Evolutionary conservation across 176 grass and related monocot species (phyloP), one percentile per base, ranked within the genome.

Genomic region (Rhynchospora tenuis): DNA sequence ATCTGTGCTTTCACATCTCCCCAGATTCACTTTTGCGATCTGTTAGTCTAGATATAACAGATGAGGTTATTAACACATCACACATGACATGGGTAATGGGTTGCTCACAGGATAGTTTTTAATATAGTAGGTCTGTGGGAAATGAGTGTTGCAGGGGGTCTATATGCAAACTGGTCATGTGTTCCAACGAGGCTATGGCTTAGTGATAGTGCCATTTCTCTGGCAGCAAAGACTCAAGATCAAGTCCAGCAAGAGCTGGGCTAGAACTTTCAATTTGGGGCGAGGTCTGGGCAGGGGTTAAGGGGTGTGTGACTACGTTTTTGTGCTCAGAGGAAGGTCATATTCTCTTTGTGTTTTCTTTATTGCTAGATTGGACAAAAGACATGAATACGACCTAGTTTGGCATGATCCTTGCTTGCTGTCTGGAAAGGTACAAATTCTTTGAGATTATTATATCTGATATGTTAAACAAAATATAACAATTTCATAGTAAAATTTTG

Each of bases 381-480:
- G 59, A 86, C 87, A 82, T 82, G 84, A 74, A 42, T 98, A 98
- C 71, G 88, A 95, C 81, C 82, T 98, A 87, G 90, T 93, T 79
- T 95, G 95, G 92, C 77, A 91, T 75, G 92, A 95, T 64, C 64
- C 87, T 48, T 56, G 84, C 73, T 84, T 86, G 66, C 92, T 98
- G 1, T 82, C 91, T 31, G 95, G 95, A 83, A 98, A 98, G 90
- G 92, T 94, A 89, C 17, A 71, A 46, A 64, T 17, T 51, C 64
- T 20, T 79, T 65, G 46, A 47, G 4, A 28, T 29, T 57, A 65
- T 78, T 79, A 66, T 79, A 20, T 65, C 48, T 63, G 31, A 26
- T 12, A 33, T 64, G 14, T 64, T 16, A 64, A 63, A 59, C 15
- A 19, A 68, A 68, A 19, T 0, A 22, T 24, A 47, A 47, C 11